phyloP scores from a whole-genome alignment of 2,329 filamentous ascomycete species.

The Botryotinia globosa region DNA sequence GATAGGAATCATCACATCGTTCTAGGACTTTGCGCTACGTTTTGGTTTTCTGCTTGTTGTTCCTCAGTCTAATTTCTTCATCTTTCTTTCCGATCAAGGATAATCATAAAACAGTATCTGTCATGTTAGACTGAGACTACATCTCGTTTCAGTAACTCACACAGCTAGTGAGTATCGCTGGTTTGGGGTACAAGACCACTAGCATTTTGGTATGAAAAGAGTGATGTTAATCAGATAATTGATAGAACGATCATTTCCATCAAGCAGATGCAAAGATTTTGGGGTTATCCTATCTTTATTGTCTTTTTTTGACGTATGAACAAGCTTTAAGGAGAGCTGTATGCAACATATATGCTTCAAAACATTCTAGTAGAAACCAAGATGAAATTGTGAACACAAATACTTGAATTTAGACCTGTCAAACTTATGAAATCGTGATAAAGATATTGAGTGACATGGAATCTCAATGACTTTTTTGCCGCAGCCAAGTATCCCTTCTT shows the following conservation, averaged over 20 bases:
- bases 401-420: background rate
- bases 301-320: rapidly evolving
- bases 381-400: background rate
- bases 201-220: background rate
- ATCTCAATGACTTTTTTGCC: background rate
- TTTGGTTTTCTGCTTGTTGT: background rate
- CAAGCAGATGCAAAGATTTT: background rate
- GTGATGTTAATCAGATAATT: background rate
- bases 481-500: conserved; percentile 9
- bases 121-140: background rate
- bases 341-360: background rate
- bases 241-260: background rate
- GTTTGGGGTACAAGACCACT: background rate
- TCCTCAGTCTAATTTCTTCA: background rate
- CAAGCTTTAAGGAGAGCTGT: background rate
- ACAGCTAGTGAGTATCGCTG: background rate
- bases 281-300: background rate
- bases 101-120: background rate
- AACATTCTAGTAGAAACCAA: background rate
- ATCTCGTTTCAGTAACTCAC: background rate
- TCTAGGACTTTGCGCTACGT: background rate
- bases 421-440: background rate
- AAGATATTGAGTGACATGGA: background rate
- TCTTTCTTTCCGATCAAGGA: background rate
- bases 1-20: background rate